Evolutionary conservation across 192 early-diverging fungal genomes (phyloP).

Genomic region (Coemansia guatemalensis): DNA sequence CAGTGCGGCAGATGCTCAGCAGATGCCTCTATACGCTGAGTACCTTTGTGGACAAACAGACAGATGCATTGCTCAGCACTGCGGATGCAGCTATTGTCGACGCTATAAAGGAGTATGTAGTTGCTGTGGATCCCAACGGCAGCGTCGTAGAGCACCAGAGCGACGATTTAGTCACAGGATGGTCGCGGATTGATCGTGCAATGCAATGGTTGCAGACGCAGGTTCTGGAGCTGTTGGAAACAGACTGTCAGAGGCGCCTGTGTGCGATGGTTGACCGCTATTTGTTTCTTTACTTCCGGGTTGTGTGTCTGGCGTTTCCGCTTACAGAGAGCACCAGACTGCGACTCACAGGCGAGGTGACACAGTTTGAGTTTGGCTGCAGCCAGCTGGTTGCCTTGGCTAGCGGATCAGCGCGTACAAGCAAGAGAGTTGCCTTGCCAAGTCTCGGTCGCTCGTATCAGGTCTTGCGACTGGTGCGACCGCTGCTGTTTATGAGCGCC

Average conservation of each 20-base stretch:
- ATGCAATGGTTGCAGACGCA: conserved; percentile 38
- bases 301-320: conserved; percentile 20
- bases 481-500: conserved; percentile 30
- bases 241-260: not conserved
- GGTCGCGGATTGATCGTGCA: conserved; percentile 4
- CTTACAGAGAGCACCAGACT: conserved; percentile 33
- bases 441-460: conserved; percentile 17
- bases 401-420: not conserved
- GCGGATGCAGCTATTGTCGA: conserved; percentile 11
- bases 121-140: not conserved
- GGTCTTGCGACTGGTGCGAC: conserved; percentile 25
- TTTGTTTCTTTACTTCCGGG: conserved; percentile 10
- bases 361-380: conserved; percentile 44
- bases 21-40: conserved; percentile 1
- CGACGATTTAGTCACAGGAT: not conserved
- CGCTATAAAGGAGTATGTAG: conserved; percentile 1
- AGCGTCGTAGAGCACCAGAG: not conserved
- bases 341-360: conserved; percentile 19
- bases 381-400: conserved; percentile 23
- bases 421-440: conserved; percentile 3
- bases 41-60: conserved; percentile 10
- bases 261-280: conserved; percentile 15
- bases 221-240: conserved; percentile 16
- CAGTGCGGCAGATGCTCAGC: not conserved
- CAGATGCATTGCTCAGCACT: conserved; percentile 2